Evolutionary conservation across 1,284 basidiomycete genomes (phyloP), one percentile per base, ranked within the genome.

Genomic region (Phylloporus sp.): DNA sequence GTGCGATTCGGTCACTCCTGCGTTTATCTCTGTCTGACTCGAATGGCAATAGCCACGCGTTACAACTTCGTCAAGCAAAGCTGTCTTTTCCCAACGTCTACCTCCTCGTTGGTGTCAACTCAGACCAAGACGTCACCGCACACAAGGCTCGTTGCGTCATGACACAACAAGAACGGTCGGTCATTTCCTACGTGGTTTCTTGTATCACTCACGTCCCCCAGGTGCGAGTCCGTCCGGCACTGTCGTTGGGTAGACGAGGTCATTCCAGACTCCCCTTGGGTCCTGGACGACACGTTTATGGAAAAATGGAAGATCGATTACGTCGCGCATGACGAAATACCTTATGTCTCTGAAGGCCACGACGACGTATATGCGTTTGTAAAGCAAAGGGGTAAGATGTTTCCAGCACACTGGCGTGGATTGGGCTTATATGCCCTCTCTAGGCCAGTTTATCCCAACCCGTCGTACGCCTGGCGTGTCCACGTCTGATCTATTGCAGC

Each of bases 171-270:
- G 97, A 99, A 79, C 87, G 96, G 81, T 91, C 56, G 31, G 83
- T 61, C 42, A n/a, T 55, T 32, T 52, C 22, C 5, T 4, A 31
- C 26, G 26, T 50, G 20, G 46, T 59, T 51, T 29, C 6, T 54
- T 29, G 64, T 64, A 66, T 66, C 64, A 63, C 59, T 62, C 65
- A 74, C 61, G 60, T 72, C 32, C 40, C 31, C 13, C 59, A 87
- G 87, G 64, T 88, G 93, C 73, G 96, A 98, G 79, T 89, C 92
- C 15, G 93, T 93, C 15, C 84, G 94, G 34, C 95, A 98, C 76
- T 98, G 97, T 77, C 88, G 95, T 61, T 99, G 97, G 97, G 96
- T 96, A 1, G 96, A 99, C 77, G 93, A 98, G 77, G 91, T 99
- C 56, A 82, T 98, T 24, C 87, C 95, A n/a, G 94, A 96, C 59